Percentiles rank a stretch among this genome's conserved stretches.
These are phyloP conservation scores for Esteya vermicola DNA, from an alignment of 2,329 filamentous ascomycete genomes.

Conservation along the genomic window DNA sequence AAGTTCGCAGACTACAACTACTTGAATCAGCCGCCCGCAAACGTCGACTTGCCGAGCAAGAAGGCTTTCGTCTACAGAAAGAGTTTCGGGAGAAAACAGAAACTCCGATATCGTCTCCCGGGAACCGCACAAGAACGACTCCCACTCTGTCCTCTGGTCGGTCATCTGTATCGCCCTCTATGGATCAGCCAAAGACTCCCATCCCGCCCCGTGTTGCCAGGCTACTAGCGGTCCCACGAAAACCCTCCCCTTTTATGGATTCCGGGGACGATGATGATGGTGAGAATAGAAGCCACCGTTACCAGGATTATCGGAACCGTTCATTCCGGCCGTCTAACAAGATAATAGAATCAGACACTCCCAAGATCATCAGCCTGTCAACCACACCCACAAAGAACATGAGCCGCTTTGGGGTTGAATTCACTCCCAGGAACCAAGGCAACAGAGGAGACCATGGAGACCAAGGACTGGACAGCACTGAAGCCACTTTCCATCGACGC, in stretches of 20 bases:
- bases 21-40: slow-evolving; percentile 3
- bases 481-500: slow-evolving; percentile 6
- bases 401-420: slow-evolving; percentile 4
- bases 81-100: not conserved
- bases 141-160: not conserved
- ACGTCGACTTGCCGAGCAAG: slow-evolving; percentile 3
- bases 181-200: no score
- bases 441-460: not conserved
- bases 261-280: slow-evolving; percentile 1
- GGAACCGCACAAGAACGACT: not conserved
- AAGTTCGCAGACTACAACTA: not conserved
- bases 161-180: no score
- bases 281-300: not conserved
- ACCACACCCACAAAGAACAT: slow-evolving; percentile 1
- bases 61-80: slow-evolving; percentile 2
- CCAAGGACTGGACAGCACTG: no score
- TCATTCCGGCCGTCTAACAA: slow-evolving; percentile 1
- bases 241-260: not conserved
- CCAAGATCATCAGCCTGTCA: slow-evolving; percentile 4
- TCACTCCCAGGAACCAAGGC: slow-evolving; percentile 1
- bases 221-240: no score
- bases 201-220: no score
- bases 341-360: not conserved
- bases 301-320: not conserved
- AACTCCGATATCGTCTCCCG: not conserved